Percentiles rank a stretch among this genome's conserved stretches.
Evolutionary conservation across 2,329 filamentous ascomycete genomes (phyloP).

Genomic region (Corinectria fuckeliana): DNA sequence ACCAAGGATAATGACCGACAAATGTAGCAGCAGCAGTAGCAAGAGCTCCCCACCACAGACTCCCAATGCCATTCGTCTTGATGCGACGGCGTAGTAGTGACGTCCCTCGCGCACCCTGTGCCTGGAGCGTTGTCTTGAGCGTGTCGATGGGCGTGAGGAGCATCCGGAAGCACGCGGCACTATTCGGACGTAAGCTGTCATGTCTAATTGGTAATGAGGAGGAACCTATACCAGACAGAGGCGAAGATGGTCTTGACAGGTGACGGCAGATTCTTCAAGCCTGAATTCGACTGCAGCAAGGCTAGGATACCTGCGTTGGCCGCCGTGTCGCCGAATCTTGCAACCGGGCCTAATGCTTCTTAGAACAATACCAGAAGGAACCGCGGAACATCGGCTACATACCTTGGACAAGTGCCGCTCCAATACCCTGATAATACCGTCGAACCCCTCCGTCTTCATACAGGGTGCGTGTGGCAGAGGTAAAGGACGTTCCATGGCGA

Average conservation of each 20-base stretch:
- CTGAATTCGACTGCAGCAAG: slow-evolving; percentile 53
- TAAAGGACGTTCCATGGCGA: too few relatives aligned
- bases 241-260: slow-evolving; percentile 54
- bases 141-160: slow-evolving; percentile 56
- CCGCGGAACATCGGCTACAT: fast-evolving
- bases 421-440: slow-evolving; percentile 55
- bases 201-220: fast-evolving
- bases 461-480: slow-evolving; percentile 48
- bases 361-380: too few relatives aligned
- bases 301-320: slow-evolving; percentile 58
- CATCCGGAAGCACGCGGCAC: slow-evolving; percentile 55
- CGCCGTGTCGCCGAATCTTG: slow-evolving; percentile 56
- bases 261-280: slow-evolving; percentile 50
- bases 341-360: slow-evolving; percentile 46
- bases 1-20: slow-evolving; percentile 58
- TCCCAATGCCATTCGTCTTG: slow-evolving; percentile 52
- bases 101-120: slow-evolving; percentile 52
- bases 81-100: slow-evolving; percentile 51
- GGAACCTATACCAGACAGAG: slow-evolving; percentile 46
- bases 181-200: slow-evolving; percentile 28
- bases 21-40: slow-evolving; percentile 57
- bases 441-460: slow-evolving; percentile 50
- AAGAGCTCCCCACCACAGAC: slow-evolving; percentile 57
- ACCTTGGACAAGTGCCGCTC: slow-evolving; percentile 54
- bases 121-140: slow-evolving; percentile 57